These are phyloP conservation scores for Colletotrichum simmondsii DNA, from an alignment of 2,329 filamentous ascomycete genomes.

Conservation along the genomic window DNA sequence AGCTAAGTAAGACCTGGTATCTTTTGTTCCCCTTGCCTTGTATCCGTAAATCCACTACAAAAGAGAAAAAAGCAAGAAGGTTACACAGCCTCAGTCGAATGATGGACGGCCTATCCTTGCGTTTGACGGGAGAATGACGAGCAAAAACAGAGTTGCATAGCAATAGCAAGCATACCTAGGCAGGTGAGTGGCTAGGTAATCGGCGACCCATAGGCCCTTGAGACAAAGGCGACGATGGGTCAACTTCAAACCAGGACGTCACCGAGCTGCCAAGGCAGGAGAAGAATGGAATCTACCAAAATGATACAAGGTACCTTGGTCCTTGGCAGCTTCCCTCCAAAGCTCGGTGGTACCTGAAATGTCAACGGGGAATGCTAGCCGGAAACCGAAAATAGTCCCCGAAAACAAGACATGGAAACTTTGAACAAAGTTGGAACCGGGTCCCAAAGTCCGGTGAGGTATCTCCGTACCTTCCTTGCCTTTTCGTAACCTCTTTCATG, in stretches of 20 bases:
- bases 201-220: not conserved
- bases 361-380: constrained; percentile 16
- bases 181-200: not conserved
- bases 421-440: not conserved
- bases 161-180: no score
- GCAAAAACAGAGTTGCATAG: not conserved
- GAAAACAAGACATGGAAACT: not conserved
- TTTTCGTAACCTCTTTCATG: not conserved
- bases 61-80: not conserved
- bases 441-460: not conserved
- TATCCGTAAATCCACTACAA: not conserved
- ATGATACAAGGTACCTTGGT: not conserved
- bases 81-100: constrained; percentile 1
- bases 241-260: constrained; percentile 21
- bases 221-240: constrained; percentile 14
- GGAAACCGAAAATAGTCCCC: constrained; percentile 3
- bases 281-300: not conserved
- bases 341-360: not conserved
- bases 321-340: not conserved
- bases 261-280: not conserved
- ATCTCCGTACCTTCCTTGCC: not conserved
- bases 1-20: not conserved
- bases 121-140: constrained; percentile 5
- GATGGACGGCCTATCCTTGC: constrained; percentile 5
- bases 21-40: not conserved